phyloP scores from a whole-genome alignment of 2,329 filamentous ascomycete species.

The Curvularia verruculosa region DNA sequence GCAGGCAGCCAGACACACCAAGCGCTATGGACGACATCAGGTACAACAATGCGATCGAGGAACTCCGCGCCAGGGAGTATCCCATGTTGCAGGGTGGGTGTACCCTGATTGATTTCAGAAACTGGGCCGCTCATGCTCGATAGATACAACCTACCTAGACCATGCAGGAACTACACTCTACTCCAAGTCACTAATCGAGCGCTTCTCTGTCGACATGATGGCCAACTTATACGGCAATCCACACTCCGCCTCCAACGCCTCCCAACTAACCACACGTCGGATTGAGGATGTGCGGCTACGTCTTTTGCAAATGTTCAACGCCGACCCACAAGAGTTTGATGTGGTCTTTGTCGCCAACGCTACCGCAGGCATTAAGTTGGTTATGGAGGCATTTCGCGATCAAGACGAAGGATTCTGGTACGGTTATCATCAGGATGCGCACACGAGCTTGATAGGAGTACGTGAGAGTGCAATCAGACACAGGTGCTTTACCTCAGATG shows the following conservation, averaged over 20 bases:
- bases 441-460: conserved; percentile 85
- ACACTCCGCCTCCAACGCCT: conserved; percentile 83
- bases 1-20: conserved; percentile 1
- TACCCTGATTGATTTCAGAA: not conserved
- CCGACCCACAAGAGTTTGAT: conserved; percentile 81
- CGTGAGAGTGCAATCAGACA: conserved; percentile 70
- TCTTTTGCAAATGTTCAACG: conserved; percentile 77
- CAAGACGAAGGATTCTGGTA: conserved; percentile 76
- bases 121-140: conserved; percentile 14
- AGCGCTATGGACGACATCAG: conserved; percentile 37
- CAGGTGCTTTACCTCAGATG: conserved; percentile 69
- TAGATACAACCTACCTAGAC: conserved; percentile 82
- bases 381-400: conserved; percentile 76
- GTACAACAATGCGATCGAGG: conserved; percentile 67
- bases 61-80: conserved; percentile 65
- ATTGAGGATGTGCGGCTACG: conserved; percentile 78
- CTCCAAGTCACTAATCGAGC: conserved; percentile 79
- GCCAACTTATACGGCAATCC: conserved; percentile 86
- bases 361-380: conserved; percentile 87
- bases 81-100: conserved; percentile 70
- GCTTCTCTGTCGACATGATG: conserved; percentile 79
- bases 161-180: conserved; percentile 93
- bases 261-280: conserved; percentile 74
- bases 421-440: conserved; percentile 80
- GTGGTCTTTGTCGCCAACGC: conserved; percentile 91